Conservation (phyloP, 148 eudicot species). For the Vaccinium vitisidaea region DNA sequence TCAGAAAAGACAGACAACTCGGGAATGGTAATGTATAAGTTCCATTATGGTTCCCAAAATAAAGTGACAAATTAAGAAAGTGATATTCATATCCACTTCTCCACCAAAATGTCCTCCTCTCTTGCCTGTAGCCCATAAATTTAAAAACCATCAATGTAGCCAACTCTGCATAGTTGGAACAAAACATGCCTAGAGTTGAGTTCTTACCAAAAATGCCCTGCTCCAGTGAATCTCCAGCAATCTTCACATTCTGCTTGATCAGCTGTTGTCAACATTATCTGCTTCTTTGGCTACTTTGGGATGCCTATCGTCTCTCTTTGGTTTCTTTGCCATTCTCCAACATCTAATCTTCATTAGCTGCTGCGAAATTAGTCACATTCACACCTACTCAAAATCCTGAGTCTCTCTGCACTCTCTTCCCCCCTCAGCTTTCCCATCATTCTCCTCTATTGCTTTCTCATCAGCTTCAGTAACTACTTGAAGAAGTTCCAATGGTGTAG, state of each 20-base stretch:
- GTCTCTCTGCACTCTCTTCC: background rate
- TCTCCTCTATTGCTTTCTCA: constrained; percentile 3
- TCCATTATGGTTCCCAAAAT: background rate
- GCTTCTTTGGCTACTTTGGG: constrained; percentile 17
- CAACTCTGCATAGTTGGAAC: background rate
- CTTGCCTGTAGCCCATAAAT: background rate
- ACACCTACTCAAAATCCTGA: background rate
- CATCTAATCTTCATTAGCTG: background rate
- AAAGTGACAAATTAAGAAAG: constrained; percentile 17
- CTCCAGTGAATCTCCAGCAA: background rate
- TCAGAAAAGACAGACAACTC: constrained; percentile 13
- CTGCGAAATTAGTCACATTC: background rate
- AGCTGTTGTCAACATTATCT: background rate
- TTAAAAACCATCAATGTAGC: background rate
- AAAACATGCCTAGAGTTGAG: constrained; percentile 1
- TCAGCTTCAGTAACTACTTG: constrained; percentile 26
- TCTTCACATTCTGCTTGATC: background rate
- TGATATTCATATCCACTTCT: background rate
- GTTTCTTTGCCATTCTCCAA: background rate
- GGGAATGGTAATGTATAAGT: background rate
- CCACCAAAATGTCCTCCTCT: constrained; percentile 3
- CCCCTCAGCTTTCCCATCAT: constrained; percentile 7
- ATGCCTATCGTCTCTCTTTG: background rate
- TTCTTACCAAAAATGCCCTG: constrained; percentile 10
- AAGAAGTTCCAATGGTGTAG: constrained; percentile 48